Percentiles rank a stretch among this genome's conserved stretches.
These are phyloP conservation scores for Rhynchosporium agropyri DNA, from an alignment of 2,329 filamentous ascomycete genomes.

Conservation along the genomic window DNA sequence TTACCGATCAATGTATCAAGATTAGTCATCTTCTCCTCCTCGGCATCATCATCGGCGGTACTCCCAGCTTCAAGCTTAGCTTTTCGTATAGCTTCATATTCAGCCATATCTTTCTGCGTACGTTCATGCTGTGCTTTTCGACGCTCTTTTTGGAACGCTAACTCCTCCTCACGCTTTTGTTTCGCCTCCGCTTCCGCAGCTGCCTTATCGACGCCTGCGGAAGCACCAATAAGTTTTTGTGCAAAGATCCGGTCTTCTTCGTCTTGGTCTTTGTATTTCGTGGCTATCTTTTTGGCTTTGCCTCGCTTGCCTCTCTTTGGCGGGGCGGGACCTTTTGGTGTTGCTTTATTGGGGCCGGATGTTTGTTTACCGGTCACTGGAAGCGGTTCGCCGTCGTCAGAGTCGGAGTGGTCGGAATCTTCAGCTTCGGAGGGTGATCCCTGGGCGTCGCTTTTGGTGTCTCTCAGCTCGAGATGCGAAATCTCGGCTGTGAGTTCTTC, in stretches of 20 bases:
- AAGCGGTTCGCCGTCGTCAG: slow-evolving; percentile 31
- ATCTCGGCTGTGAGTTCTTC: slow-evolving; percentile 36
- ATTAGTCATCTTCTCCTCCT: slow-evolving; percentile 54
- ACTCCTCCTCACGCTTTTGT: slow-evolving; percentile 70
- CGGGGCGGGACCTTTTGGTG: slow-evolving; percentile 49
- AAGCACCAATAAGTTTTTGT: slow-evolving; percentile 82
- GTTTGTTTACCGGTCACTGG: slow-evolving; percentile 33
- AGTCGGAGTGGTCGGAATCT: slow-evolving; percentile 36
- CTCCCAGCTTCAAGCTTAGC: slow-evolving; percentile 63
- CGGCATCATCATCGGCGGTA: slow-evolving; percentile 55
- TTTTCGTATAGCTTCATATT: slow-evolving; percentile 71
- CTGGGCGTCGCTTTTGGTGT: slow-evolving; percentile 6
- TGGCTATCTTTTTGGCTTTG: slow-evolving; percentile 84
- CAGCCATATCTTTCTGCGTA: slow-evolving; percentile 73
- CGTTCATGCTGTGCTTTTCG: slow-evolving; percentile 79
- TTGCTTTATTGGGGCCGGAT: slow-evolving; percentile 33
- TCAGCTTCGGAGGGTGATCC: slow-evolving; percentile 33
- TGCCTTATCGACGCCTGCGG: slow-evolving; percentile 65
- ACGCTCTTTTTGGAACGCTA: slow-evolving; percentile 71
- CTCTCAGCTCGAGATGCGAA: slow-evolving; percentile 24
- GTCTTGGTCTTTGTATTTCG: slow-evolving; percentile 92
- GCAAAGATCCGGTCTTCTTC: slow-evolving; percentile 87
- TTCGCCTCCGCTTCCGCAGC: slow-evolving; percentile 71
- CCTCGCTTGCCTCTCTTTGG: slow-evolving; percentile 73
- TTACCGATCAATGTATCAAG: slow-evolving; percentile 77